Conservation (phyloP, 2,329 filamentous ascomycete species). For the Ceratocystis papillata region DNA sequence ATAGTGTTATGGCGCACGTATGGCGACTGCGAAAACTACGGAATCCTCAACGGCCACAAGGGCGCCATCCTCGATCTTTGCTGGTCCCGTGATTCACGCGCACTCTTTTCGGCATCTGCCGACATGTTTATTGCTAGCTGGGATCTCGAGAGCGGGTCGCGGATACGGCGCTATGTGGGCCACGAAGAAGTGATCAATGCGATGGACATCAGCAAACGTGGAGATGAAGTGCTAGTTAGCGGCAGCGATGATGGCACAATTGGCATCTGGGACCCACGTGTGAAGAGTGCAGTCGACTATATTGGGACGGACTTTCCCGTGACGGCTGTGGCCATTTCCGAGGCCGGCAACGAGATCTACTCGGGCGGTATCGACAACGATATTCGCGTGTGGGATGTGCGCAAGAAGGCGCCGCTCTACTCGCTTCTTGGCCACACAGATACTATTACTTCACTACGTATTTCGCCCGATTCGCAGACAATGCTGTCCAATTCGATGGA, state of each 20-base stretch:
- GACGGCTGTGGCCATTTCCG: slow-evolving; percentile 80
- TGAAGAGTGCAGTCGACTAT: slow-evolving; percentile 77
- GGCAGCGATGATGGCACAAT: slow-evolving; percentile 90
- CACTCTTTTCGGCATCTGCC: slow-evolving; percentile 84
- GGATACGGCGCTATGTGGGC: slow-evolving; percentile 83
- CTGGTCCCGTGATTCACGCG: slow-evolving; percentile 89
- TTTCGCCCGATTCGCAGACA: slow-evolving; percentile 89
- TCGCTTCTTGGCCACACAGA: slow-evolving; percentile 82
- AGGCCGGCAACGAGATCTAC: slow-evolving; percentile 92
- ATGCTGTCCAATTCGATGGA: slow-evolving; percentile 90
- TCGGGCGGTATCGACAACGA: slow-evolving; percentile 93
- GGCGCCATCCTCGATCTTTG: slow-evolving; percentile 85
- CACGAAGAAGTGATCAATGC: slow-evolving; percentile 95
- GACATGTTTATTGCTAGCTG: slow-evolving; percentile 90
- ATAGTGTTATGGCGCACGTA: slow-evolving; percentile 88
- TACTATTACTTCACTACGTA: slow-evolving; percentile 75
- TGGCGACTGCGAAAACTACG: slow-evolving; percentile 90
- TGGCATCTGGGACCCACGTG: slow-evolving; percentile 89
- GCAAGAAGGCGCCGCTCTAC: slow-evolving; percentile 82
- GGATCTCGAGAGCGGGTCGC: slow-evolving; percentile 83
- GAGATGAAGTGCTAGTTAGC: slow-evolving; percentile 81
- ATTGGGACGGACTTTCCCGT: slow-evolving; percentile 87
- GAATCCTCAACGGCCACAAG: slow-evolving; percentile 75
- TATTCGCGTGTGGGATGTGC: slow-evolving; percentile 92
- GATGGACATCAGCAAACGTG: slow-evolving; percentile 76